Conservation (phyloP, 2,329 filamentous ascomycete genomes). For the Exserohilum rostratum region DNA sequence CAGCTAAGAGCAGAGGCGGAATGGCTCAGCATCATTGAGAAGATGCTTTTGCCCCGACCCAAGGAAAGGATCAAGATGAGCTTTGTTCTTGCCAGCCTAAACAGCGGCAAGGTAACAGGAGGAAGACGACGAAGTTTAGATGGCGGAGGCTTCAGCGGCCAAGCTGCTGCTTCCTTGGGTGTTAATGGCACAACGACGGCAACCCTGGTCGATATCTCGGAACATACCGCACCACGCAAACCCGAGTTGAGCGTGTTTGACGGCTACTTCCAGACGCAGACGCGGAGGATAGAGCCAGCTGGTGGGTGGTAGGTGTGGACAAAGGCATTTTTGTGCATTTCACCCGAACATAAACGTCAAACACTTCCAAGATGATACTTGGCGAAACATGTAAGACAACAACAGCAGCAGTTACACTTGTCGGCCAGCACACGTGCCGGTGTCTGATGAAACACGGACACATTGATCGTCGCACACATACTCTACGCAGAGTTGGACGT, state of each 20-base stretch:
- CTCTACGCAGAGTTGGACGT: background rate
- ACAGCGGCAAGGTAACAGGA: conserved; percentile 35
- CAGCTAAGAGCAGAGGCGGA: conserved; percentile 43
- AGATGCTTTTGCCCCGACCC: conserved; percentile 43
- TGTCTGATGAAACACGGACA: too few relatives aligned
- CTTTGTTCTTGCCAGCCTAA: conserved; percentile 35
- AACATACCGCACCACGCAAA: conserved; percentile 21
- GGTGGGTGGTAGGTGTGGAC: conserved; percentile 23
- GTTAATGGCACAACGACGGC: conserved; percentile 15
- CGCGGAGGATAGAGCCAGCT: conserved; percentile 28
- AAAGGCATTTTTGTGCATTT: background rate
- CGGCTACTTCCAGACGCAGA: conserved; percentile 45
- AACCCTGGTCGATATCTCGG: conserved; percentile 24
- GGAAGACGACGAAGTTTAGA: conserved; percentile 45
- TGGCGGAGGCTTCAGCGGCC: conserved; percentile 41
- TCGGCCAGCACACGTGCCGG: background rate
- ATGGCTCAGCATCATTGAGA: conserved; percentile 45
- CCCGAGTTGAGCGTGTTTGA: conserved; percentile 46
- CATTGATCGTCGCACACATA: background rate
- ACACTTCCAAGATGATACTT: conserved; percentile 14
- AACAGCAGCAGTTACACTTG: background rate
- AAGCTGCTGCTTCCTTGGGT: conserved; percentile 30
- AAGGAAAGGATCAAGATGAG: conserved; percentile 46
- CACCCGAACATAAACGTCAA: conserved; percentile 3
- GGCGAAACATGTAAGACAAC: conserved; percentile 17